Base-by-base conservation (phyloP, 73 alveolate species). In the Stentor coeruleus region DNA sequence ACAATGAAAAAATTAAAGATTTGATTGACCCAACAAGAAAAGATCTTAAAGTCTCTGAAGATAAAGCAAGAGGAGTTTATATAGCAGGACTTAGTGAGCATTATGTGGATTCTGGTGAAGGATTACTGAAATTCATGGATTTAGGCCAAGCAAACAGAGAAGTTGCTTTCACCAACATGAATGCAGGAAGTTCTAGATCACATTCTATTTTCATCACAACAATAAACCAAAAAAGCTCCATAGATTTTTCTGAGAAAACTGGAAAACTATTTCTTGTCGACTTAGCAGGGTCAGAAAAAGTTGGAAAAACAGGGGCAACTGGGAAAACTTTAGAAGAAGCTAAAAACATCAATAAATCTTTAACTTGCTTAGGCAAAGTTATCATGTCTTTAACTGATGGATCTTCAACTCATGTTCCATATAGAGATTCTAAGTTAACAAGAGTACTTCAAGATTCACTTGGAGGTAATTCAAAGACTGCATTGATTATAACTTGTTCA, bases 221-320 rank as follows among this genome's bases (percentile, higher is more conserved):
- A 33, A 76, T 91, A 66, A 84, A 81, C 26, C 86, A 86, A 74
- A 88, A 91, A 58, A 81, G 87, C 15, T 55, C 84, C 15, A 88
- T 72, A 55, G 89, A 91, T 60, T 86, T 86, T 38, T 81, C 74
- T 31, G 55, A 83, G n/a, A 91, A 58, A 80, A 88, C 87, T 0
- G 94, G 95, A 1, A 82, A 88, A 59, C 81, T 91, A 74, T 91
- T 94, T 96, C 15, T 83, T 93, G 60, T 96, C 97, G 99, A 96
- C 86, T 81, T 96, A 39, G 99, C 99, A 3, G 99, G 99, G 2
- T 90, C 96, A 41, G 99, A 96, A 84, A 91, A 97, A 81, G 88
- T 95, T 3, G 89, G 90, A 30, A 87, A 94, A 84, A 81, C 97
- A 26, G 76, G 86, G 59, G 89, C 91, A 26, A 94, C 86, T 41